Conservation (phyloP, 1,284 basidiomycete species). For the Vanrija sp. region DNA sequence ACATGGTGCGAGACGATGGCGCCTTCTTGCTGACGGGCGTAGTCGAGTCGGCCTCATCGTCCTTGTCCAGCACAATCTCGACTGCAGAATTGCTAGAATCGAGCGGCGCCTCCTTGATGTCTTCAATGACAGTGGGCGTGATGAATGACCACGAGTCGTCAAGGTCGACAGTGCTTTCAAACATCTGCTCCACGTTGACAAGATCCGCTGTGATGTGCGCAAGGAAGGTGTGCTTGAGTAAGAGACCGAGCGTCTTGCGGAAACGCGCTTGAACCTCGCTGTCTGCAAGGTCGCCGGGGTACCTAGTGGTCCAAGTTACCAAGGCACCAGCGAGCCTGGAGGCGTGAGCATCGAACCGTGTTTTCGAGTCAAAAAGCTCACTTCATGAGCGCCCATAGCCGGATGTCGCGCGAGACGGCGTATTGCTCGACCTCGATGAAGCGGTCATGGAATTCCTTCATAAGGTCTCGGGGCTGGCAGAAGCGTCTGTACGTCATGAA, state of each 20-base stretch:
- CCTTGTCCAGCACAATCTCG: constrained; percentile 6
- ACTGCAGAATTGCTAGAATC: not conserved
- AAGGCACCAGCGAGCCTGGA: constrained; percentile 41
- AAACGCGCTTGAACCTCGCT: constrained; percentile 24
- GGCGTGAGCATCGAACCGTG: not conserved
- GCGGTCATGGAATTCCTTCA: constrained; percentile 37
- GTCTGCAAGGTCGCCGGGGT: constrained; percentile 44
- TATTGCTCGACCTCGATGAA: constrained; percentile 34
- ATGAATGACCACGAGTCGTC: constrained; percentile 42
- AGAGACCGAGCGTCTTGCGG: constrained; percentile 29
- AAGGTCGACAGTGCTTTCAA: constrained; percentile 28
- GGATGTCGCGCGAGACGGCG: constrained; percentile 33
- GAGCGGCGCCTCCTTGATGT: constrained; percentile 1
- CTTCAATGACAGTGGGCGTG: not conserved
- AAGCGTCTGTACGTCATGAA: constrained; percentile 47
- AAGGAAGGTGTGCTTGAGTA: constrained; percentile 39
- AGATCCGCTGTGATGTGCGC: constrained; percentile 43
- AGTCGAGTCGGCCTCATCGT: constrained; percentile 24
- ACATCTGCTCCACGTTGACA: constrained; percentile 25
- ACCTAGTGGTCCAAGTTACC: constrained; percentile 39
- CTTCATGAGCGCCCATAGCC: constrained; percentile 44
- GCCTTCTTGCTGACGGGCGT: constrained; percentile 1
- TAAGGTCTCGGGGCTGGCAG: constrained; percentile 34
- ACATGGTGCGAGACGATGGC: constrained; percentile 10
- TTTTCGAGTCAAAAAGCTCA: constrained; percentile 16